Base-by-base conservation (phyloP, 345 rosid genomes). In the Euphorbia tirucalli region DNA sequence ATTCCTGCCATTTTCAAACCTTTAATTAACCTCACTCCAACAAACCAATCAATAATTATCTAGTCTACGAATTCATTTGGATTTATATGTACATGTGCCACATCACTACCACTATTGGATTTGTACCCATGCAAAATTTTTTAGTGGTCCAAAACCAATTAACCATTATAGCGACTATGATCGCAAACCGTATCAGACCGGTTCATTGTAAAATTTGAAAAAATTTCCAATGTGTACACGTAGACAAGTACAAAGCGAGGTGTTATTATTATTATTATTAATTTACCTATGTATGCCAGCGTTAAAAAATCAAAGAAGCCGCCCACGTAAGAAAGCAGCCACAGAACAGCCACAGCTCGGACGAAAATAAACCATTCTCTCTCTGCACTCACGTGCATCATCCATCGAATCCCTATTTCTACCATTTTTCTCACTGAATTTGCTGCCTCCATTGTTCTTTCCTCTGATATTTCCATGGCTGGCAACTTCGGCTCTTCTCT, bases 401-500 rank as follows among this genome's bases (percentile, higher is more conserved):
- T 80, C 88, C 91, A 85, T 72, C 74, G 35, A 32, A 80, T 46
- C 1, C 13, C 79, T 69, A 65, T 74, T 64, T 81, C 86, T 21
- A 71, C 62, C 28, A 71, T 6, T 28, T 44, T 69, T 69, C 77
- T 66, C 57, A 71, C 57, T 13, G 83, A 66, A 61, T 69, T 72
- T 9, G 80, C 82, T 2, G 52, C 54, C 69, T 81, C 85, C 11
- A 44, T 15, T 2, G 78, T 50, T 31, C 71, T 64, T 35, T 68
- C 57, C 78, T 88, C 82, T 5, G 84, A 71, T 10, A 88, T 60
- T 49, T 82, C 81, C 71, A 82, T 31, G 24, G 75, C 77, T 1
- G 81, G 73, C 64, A 86, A 10, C 5, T 82, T 67, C 8, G 87
- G 85, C 71, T 83, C 84, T 15, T 73, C 83, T 76, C 90, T 85